These are phyloP conservation scores for Coemansia sp. DNA, from an alignment of 192 early-diverging fungal species.

Conservation along the genomic window DNA sequence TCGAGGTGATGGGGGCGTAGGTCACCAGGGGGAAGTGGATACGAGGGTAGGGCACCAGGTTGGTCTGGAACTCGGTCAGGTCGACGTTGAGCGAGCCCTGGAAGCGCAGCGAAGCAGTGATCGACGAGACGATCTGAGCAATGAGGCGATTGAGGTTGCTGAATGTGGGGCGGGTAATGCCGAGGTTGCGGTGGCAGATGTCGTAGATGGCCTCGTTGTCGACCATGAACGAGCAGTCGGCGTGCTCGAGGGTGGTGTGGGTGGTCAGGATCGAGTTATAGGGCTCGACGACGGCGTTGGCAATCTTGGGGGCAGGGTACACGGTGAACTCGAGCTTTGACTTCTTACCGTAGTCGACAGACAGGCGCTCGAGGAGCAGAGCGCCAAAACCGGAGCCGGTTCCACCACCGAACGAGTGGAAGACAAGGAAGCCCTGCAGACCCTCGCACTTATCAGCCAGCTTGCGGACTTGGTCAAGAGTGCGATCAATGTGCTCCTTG, in stretches of 20 bases:
- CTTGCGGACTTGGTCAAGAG: slow-evolving; percentile 95
- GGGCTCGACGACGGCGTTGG: slow-evolving; percentile 96
- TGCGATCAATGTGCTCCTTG: slow-evolving; percentile 96
- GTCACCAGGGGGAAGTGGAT: slow-evolving; percentile 99
- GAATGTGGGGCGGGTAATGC: slow-evolving; percentile 96
- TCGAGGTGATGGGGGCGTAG: slow-evolving; percentile 92
- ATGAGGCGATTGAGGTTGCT: slow-evolving; percentile 97
- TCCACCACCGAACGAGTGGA: slow-evolving; percentile 99
- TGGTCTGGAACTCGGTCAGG: slow-evolving; percentile 99
- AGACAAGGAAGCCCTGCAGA: slow-evolving; percentile 98
- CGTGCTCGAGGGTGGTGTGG: slow-evolving; percentile 98
- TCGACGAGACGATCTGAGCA: slow-evolving; percentile 98
- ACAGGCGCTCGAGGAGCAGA: slow-evolving; percentile 95
- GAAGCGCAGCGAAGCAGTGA: slow-evolving; percentile 98
- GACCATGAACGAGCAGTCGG: slow-evolving; percentile 99
- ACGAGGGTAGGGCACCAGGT: slow-evolving; percentile 98
- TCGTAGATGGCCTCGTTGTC: slow-evolving; percentile 99
- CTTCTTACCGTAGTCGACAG: slow-evolving; percentile 99
- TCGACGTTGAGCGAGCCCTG: slow-evolving; percentile 98
- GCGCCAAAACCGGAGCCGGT: slow-evolving; percentile 99
- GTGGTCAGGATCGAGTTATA: slow-evolving; percentile 99
- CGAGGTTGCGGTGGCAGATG: slow-evolving; percentile 97
- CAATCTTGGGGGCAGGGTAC: slow-evolving; percentile 96
- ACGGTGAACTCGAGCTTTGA: slow-evolving; percentile 99
- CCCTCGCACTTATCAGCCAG: slow-evolving; percentile 97